Evolutionary conservation across 208 protist genomes (phyloP), one percentile per base, ranked within the genome.

Genomic region (Trypanosomatidae sp.): DNA sequence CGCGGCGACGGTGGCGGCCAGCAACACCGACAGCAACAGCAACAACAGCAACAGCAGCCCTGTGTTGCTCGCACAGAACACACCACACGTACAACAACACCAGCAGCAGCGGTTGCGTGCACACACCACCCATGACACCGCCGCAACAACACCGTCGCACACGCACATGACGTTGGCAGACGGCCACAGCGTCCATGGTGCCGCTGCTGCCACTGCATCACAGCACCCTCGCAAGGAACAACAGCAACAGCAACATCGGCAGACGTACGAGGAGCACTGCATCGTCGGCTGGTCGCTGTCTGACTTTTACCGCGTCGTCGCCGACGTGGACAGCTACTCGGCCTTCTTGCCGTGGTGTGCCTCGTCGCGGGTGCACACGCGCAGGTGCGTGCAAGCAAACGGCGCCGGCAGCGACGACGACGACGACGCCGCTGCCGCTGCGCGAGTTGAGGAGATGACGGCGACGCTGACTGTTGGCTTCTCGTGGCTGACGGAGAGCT

Each of bases 341-440:
- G 45, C 42, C 6, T 91, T 91, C 45, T 43, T 91, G 33, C 82
- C 82, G 22, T 91, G 82, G 82, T 91, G 82, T 43, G 38, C 66
- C 7, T 60, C 63, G 25, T 75, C 70, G 30, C 54, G 51, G 24
- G 77, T 91, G 20, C 76, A 84, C 61, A 30, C 56, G 48, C 45
- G 66, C n/a, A 45, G 56, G 4, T 48, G 45, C 8, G 55, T 67
- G 30, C n/a, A n/a, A n/a, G 30, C 33, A 47, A 37, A 18, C 32
- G 1, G 20, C 39, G 4, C 19, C 25, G 7, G 19, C 33, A 13
- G 18, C 16, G 0, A 23, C 45, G 30, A 27, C 2, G 20, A 20
- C 10, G 19, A 25, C n/a, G 41, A 1, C 32, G 61, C 66, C 15
- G 61, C 59, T 0, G 41, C 65, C 13, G n/a, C n/a, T n/a, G n/a